Conservation (phyloP, 2,329 filamentous ascomycete genomes). For the Pyrenophora teres region DNA sequence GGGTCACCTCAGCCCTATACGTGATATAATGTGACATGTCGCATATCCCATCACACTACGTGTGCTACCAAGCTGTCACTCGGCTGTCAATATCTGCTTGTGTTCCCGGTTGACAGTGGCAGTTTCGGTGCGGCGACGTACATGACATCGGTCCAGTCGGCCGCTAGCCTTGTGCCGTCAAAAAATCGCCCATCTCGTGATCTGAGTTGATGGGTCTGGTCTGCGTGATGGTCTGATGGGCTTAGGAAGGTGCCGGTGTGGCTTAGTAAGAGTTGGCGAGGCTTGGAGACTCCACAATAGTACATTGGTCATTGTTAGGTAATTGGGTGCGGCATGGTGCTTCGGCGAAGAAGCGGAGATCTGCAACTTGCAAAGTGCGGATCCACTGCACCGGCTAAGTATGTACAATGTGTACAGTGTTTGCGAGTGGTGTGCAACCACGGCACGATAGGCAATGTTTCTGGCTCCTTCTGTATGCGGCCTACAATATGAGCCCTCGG, state of each 20-base stretch:
- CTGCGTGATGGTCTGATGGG: neutral
- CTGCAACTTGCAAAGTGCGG: conserved; percentile 13
- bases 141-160: no score
- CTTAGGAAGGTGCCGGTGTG: neutral
- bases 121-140: neutral
- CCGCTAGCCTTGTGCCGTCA: no score
- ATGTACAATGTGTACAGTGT: conserved; percentile 9
- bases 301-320: conserved; percentile 14
- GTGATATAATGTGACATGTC: neutral
- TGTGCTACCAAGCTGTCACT: conserved; percentile 13
- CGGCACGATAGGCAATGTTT: conserved; percentile 20
- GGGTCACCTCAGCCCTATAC: neutral
- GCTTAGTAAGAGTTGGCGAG: neutral
- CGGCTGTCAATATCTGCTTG: conserved; percentile 9
- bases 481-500: conserved; percentile 8
- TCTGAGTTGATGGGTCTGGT: neutral
- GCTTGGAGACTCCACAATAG: neutral
- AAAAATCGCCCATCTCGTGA: neutral
- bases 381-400: conserved; percentile 11
- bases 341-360: conserved; percentile 5
- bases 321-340: conserved; percentile 10
- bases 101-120: neutral
- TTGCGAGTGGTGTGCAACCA: conserved; percentile 11
- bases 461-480: conserved; percentile 12
- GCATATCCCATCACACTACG: neutral